A percentile compares a stretch with the other conserved stretches of the same genome.
Evolutionary conservation across 2,329 filamentous ascomycete genomes (phyloP).

Genomic region (Trichoderma sp.): DNA sequence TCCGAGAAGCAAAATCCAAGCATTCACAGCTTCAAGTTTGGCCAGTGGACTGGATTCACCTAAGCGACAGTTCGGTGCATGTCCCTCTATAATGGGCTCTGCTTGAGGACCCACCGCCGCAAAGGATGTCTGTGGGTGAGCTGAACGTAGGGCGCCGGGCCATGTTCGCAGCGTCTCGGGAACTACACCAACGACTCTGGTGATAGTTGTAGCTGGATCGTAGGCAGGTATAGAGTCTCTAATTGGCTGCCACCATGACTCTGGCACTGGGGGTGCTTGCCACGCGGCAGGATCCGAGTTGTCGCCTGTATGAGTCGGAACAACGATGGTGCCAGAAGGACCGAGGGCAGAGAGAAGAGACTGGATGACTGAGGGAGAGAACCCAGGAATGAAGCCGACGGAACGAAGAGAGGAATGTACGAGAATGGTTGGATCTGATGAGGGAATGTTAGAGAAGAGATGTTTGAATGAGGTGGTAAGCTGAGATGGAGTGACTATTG

Average conservation of each 20-base stretch:
- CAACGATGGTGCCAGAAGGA: conserved; percentile 23
- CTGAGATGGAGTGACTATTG: not conserved
- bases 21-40: not conserved
- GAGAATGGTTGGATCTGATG: not conserved
- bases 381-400: not conserved
- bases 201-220: conserved; percentile 10
- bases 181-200: conserved; percentile 23
- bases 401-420: not conserved
- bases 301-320: conserved; percentile 24
- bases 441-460: not conserved
- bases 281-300: conserved; percentile 26
- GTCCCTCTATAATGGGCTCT: not conserved
- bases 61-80: not conserved
- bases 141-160: conserved; percentile 25
- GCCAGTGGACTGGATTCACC: not conserved
- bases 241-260: conserved; percentile 24
- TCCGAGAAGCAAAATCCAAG: not conserved
- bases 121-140: conserved; percentile 26
- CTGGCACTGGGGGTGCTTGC: conserved; percentile 24
- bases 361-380: not conserved
- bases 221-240: conserved; percentile 23
- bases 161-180: conserved; percentile 24
- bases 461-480: not conserved
- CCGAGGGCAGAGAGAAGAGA: not conserved
- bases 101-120: conserved; percentile 22